Percentiles rank a stretch among this genome's conserved stretches.
phyloP scores from a whole-genome alignment of 352 stramenopile species.

The Phytopythium sindhum region DNA sequence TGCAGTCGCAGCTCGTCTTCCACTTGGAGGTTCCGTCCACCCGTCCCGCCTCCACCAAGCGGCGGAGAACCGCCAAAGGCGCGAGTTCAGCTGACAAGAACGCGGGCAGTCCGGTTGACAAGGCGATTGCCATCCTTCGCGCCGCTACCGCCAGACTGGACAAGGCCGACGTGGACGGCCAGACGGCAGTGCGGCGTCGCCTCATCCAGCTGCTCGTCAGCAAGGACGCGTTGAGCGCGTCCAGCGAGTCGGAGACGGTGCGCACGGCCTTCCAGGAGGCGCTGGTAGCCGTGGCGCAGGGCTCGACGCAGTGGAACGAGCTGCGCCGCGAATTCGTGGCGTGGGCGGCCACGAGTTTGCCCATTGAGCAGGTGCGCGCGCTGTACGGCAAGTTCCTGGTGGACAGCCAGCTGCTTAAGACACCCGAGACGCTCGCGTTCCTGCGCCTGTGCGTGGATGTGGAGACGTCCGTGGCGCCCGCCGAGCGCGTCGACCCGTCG shows the following conservation, averaged over 20 bases:
- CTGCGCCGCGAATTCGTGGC: constrained; percentile 65
- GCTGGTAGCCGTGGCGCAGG: constrained; percentile 35
- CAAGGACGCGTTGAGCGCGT: constrained; percentile 4
- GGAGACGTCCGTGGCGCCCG: constrained; percentile 40
- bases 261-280: constrained; percentile 54
- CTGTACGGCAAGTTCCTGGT: constrained; percentile 72
- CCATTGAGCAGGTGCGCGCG: constrained; percentile 35
- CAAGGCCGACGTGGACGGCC: constrained; percentile 36
- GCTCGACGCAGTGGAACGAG: constrained; percentile 48
- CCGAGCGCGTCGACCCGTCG: constrained; percentile 24
- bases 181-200: constrained; percentile 45
- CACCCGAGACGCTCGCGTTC: constrained; percentile 56
- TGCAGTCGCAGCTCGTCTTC: constrained; percentile 72
- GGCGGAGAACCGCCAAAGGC: constrained; percentile 34
- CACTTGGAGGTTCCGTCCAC: constrained; percentile 29
- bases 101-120: constrained; percentile 21
- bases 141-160: constrained; percentile 39
- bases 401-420: constrained; percentile 61
- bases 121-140: constrained; percentile 46
- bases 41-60: constrained; percentile 30
- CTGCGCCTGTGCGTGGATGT: constrained; percentile 66
- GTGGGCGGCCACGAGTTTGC: constrained; percentile 38
- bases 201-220: constrained; percentile 54
- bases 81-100: constrained; percentile 9
- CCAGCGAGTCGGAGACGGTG: constrained; percentile 20